Percentiles rank a stretch among this genome's conserved stretches.
phyloP scores from a whole-genome alignment of 2,329 filamentous ascomycete species.

The Huntiella savannae region DNA sequence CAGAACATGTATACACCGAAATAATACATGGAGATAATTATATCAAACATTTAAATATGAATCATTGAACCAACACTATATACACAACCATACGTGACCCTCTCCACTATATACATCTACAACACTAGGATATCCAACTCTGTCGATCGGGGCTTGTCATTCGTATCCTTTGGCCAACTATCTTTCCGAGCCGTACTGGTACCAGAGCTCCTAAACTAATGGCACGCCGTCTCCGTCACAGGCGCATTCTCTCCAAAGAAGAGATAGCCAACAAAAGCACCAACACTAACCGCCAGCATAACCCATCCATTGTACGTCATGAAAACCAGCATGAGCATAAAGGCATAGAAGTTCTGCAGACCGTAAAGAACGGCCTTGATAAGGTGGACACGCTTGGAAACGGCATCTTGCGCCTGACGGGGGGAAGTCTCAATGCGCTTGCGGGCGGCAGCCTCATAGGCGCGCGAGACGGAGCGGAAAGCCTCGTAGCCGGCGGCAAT shows the following conservation, averaged over 20 bases:
- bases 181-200: too few relatives aligned
- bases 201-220: conserved; percentile 30
- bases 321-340: conserved; percentile 98
- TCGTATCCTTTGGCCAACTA: too few relatives aligned
- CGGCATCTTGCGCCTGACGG: conserved; percentile 39
- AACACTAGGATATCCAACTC: too few relatives aligned
- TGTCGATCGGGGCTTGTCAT: too few relatives aligned
- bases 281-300: conserved; percentile 78
- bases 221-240: conserved; percentile 77
- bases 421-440: conserved; percentile 28
- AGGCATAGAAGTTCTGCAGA: conserved; percentile 92
- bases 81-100: too few relatives aligned
- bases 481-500: conserved; percentile 88
- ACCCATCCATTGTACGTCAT: conserved; percentile 99
- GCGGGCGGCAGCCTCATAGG: conserved; percentile 48
- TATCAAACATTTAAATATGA: too few relatives aligned
- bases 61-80: too few relatives aligned
- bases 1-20: too few relatives aligned
- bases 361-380: conserved; percentile 73
- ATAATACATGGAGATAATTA: too few relatives aligned
- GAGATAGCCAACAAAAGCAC: conserved; percentile 76
- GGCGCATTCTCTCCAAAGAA: conserved; percentile 54
- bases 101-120: too few relatives aligned
- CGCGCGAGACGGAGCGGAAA: conserved; percentile 54
- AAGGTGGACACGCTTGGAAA: conserved; percentile 51